These are phyloP conservation scores for Nyctanthes arbortristis DNA, from an alignment of 257 asterid species.

Conservation along the genomic window DNA sequence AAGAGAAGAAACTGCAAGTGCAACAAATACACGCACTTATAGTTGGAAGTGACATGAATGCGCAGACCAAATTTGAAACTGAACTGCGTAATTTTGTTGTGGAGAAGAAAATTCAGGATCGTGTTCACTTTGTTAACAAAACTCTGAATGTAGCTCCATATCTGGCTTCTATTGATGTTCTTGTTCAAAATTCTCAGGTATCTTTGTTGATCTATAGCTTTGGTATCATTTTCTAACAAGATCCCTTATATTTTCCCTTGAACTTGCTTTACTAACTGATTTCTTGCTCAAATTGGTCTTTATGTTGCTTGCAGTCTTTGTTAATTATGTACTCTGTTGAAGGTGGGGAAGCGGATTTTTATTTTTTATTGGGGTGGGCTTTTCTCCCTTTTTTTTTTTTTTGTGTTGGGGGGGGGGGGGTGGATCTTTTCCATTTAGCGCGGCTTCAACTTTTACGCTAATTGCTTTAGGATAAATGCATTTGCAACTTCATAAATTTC, in stretches of 20 bases:
- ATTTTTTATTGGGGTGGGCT: too few relatives aligned
- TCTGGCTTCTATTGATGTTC: slow-evolving; percentile 85
- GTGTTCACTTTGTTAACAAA: slow-evolving; percentile 85
- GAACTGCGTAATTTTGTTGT: slow-evolving; percentile 75
- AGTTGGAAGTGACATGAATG: slow-evolving; percentile 90
- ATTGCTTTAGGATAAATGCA: too few relatives aligned
- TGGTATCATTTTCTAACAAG: neutral
- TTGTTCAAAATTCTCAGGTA: slow-evolving; percentile 99
- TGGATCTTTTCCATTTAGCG: too few relatives aligned
- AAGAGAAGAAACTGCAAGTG: slow-evolving; percentile 63
- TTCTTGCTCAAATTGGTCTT: too few relatives aligned
- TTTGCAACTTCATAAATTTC: neutral
- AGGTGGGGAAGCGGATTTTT: too few relatives aligned
- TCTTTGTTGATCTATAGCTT: slow-evolving; percentile 6
- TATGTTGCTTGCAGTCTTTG: neutral
- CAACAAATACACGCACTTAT: slow-evolving; percentile 75
- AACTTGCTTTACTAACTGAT: neutral
- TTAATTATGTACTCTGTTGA: neutral
- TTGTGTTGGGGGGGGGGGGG: too few relatives aligned
- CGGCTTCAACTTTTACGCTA: too few relatives aligned
- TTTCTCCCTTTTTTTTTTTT: too few relatives aligned
- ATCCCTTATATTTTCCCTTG: neutral
- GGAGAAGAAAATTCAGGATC: slow-evolving; percentile 63
- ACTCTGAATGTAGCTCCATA: slow-evolving; percentile 90
- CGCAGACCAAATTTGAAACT: slow-evolving; percentile 80